Evolutionary conservation across 768 basidiomycete species (phyloP).

Genomic region (Rubroboletus satanas): DNA sequence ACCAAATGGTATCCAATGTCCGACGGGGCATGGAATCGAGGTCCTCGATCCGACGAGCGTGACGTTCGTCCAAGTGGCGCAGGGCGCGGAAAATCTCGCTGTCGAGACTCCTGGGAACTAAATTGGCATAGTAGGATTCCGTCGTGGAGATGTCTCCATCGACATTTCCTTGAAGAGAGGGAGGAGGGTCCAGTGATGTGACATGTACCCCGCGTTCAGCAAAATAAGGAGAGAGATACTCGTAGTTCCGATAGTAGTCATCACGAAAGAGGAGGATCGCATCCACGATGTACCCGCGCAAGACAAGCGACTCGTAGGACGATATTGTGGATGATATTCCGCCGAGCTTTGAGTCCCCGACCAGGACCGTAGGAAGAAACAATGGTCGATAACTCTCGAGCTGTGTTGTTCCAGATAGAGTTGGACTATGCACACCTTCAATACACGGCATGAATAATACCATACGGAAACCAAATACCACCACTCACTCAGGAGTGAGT

Average conservation of each 20-base stretch:
- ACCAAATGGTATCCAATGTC: slow-evolving; percentile 82
- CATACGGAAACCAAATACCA: background rate
- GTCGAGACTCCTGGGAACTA: slow-evolving; percentile 36
- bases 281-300: slow-evolving; percentile 90
- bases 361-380: slow-evolving; percentile 80
- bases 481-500: slow-evolving; percentile 16
- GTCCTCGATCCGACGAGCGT: slow-evolving; percentile 61
- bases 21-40: slow-evolving; percentile 77
- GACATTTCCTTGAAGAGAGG: slow-evolving; percentile 41
- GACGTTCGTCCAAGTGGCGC: slow-evolving; percentile 57
- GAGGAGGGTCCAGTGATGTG: slow-evolving; percentile 54
- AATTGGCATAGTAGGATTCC: slow-evolving; percentile 66
- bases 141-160: slow-evolving; percentile 49
- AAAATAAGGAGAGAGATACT: slow-evolving; percentile 80
- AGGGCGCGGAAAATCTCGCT: slow-evolving; percentile 47
- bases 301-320: slow-evolving; percentile 83
- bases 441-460: slow-evolving; percentile 2
- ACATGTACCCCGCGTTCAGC: slow-evolving; percentile 62
- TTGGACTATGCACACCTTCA: slow-evolving; percentile 88
- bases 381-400: slow-evolving; percentile 82
- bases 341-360: slow-evolving; percentile 87
- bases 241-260: slow-evolving; percentile 81
- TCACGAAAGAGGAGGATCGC: slow-evolving; percentile 82
- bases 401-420: slow-evolving; percentile 78
- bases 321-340: slow-evolving; percentile 93